Evolutionary conservation across 805 yeast species (phyloP).

Genomic region (Saccharomycopsis capsularis): DNA sequence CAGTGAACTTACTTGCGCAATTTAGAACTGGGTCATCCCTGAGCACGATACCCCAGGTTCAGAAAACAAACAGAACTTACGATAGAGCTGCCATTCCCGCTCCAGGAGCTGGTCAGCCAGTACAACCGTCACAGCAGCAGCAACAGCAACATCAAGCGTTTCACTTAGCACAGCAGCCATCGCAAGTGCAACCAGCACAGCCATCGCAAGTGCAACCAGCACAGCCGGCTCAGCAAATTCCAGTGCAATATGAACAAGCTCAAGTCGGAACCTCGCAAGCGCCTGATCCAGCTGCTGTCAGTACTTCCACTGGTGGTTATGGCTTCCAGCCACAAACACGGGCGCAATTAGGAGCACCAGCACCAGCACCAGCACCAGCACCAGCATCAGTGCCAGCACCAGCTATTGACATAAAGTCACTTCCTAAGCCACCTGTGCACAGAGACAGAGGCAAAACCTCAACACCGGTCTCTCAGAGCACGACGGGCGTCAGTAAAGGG

Average conservation of each 20-base stretch:
- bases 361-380: neutral
- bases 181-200: conserved; percentile 1
- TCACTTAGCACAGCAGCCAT: neutral
- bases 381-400: neutral
- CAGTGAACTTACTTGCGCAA: too few relatives aligned
- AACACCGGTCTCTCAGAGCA: neutral
- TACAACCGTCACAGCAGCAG: neutral
- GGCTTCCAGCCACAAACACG: too few relatives aligned
- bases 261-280: too few relatives aligned
- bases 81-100: too few relatives aligned
- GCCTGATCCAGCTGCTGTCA: too few relatives aligned
- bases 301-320: too few relatives aligned
- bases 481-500: too few relatives aligned
- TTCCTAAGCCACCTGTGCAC: conserved; percentile 39
- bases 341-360: too few relatives aligned
- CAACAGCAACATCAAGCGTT: conserved; percentile 4
- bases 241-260: neutral
- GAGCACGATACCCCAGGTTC: too few relatives aligned
- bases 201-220: conserved; percentile 1
- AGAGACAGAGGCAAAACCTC: conserved; percentile 25
- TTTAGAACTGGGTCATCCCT: too few relatives aligned
- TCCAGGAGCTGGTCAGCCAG: too few relatives aligned
- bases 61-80: too few relatives aligned
- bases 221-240: neutral
- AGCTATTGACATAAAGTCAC: conserved; percentile 20